These are phyloP conservation scores for Pseudocercospora vitis DNA, from an alignment of 2,329 filamentous ascomycete genomes.

Conservation along the genomic window DNA sequence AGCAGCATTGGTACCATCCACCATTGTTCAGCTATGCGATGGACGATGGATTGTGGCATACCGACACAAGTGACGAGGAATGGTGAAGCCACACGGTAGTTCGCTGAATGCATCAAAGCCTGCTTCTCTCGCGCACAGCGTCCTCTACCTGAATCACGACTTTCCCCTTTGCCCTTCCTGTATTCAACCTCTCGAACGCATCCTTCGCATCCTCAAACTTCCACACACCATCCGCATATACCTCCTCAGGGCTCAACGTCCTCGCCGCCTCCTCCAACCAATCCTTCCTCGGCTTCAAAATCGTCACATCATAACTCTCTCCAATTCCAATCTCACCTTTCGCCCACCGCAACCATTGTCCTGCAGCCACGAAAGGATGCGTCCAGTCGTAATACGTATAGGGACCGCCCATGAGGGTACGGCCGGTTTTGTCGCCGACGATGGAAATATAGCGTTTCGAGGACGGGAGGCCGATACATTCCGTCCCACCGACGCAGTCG, in stretches of 20 bases:
- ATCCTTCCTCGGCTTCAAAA: conserved; percentile 46
- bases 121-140: conserved; percentile 1
- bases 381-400: conserved; percentile 35
- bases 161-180: conserved; percentile 38
- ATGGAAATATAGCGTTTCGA: conserved; percentile 52
- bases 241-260: conserved; percentile 55
- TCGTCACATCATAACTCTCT: conserved; percentile 43
- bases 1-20: conserved; percentile 33
- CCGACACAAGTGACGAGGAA: conserved; percentile 37
- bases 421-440: conserved; percentile 39
- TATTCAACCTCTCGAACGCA: conserved; percentile 40
- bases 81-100: too few species aligned
- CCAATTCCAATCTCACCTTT: conserved; percentile 43
- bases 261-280: conserved; percentile 55
- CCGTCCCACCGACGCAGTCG: conserved; percentile 57
- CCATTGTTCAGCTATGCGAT: conserved; percentile 32
- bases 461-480: conserved; percentile 41
- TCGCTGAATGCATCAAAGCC: too few species aligned
- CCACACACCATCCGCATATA: conserved; percentile 58
- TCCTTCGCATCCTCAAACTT: conserved; percentile 55
- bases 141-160: conserved; percentile 32
- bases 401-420: conserved; percentile 30
- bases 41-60: conserved; percentile 37
- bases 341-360: conserved; percentile 36
- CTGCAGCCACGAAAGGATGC: conserved; percentile 26